phyloP scores from a whole-genome alignment of 768 basidiomycete genomes.

The Collybia mongolica region DNA sequence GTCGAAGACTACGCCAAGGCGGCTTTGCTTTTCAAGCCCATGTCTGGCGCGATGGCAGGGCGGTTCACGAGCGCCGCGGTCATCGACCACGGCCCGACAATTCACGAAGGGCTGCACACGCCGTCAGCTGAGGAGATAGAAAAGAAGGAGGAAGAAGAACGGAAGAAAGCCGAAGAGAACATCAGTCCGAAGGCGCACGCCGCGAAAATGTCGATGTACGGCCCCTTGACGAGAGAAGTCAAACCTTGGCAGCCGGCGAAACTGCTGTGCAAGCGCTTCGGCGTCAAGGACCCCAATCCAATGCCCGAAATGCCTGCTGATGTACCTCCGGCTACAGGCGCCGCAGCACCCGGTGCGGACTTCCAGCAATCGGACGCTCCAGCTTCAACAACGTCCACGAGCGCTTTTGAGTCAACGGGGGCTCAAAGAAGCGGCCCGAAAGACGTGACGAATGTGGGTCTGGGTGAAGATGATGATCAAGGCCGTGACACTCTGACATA shows the following conservation, averaged over 20 bases:
- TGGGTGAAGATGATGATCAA: slow-evolving; percentile 91
- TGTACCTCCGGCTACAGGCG: slow-evolving; percentile 12
- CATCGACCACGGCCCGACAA: slow-evolving; percentile 62
- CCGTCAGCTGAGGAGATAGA: slow-evolving; percentile 47
- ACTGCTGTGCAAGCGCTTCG: slow-evolving; percentile 91
- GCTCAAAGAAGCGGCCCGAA: slow-evolving; percentile 30
- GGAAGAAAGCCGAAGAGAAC: slow-evolving; percentile 49
- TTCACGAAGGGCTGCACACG: slow-evolving; percentile 67
- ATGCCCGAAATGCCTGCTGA: slow-evolving; percentile 39
- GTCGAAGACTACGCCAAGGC: slow-evolving; percentile 84
- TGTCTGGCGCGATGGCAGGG: slow-evolving; percentile 89
- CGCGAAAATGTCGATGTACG: slow-evolving; percentile 87
- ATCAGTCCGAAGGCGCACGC: slow-evolving; percentile 80
- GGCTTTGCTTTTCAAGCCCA: slow-evolving; percentile 88
- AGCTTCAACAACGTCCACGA: slow-evolving; percentile 4
- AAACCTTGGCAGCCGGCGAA: slow-evolving; percentile 78
- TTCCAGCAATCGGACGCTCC: slow-evolving; percentile 13
- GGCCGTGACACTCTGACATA: slow-evolving; percentile 88
- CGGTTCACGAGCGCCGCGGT: slow-evolving; percentile 85
- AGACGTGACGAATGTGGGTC: slow-evolving; percentile 80
- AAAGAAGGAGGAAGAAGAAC: slow-evolving; percentile 39
- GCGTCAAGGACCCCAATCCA: slow-evolving; percentile 84
- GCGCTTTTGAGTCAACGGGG: slow-evolving; percentile 13
- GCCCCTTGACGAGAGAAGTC: slow-evolving; percentile 76
- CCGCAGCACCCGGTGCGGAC: slow-evolving; percentile 14